phyloP scores from a whole-genome alignment of 2,329 filamentous ascomycete species.

The Aspergillus niger region DNA sequence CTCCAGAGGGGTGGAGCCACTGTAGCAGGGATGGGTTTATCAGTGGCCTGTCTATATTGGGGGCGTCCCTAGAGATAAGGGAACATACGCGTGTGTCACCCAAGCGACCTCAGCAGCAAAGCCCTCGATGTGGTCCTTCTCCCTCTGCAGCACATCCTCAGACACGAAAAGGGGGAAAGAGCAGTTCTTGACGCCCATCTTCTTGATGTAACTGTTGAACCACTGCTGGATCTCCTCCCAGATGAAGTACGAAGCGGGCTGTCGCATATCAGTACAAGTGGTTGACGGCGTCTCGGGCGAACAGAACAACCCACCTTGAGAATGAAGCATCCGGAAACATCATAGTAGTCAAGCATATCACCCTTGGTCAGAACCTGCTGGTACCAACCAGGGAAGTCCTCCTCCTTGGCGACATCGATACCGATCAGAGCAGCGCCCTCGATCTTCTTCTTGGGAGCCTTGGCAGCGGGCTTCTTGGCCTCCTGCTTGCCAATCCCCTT shows the following conservation, averaged over 20 bases:
- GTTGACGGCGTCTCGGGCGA: background rate
- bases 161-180: slow-evolving; percentile 97
- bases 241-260: slow-evolving; percentile 66
- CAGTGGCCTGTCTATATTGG: slow-evolving; percentile 20
- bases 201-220: slow-evolving; percentile 73
- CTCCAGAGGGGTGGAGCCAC: slow-evolving; percentile 90
- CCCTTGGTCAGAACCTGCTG: slow-evolving; percentile 96
- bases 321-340: slow-evolving; percentile 97
- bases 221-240: slow-evolving; percentile 66
- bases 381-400: slow-evolving; percentile 94
- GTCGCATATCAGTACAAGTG: slow-evolving; percentile 19
- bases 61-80: slow-evolving; percentile 4
- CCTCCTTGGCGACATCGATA: slow-evolving; percentile 80
- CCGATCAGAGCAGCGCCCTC: slow-evolving; percentile 72
- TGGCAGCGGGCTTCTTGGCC: slow-evolving; percentile 46
- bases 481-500: slow-evolving; percentile 49
- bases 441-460: slow-evolving; percentile 55
- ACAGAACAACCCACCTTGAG: slow-evolving; percentile 60
- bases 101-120: slow-evolving; percentile 73
- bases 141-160: slow-evolving; percentile 77
- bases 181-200: slow-evolving; percentile 88
- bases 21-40: slow-evolving; percentile 37
- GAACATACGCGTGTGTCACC: slow-evolving; percentile 52
- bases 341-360: slow-evolving; percentile 97
- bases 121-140: slow-evolving; percentile 98